Base-by-base conservation (phyloP, 352 stramenopile genomes). In the Aphanomyces invadans region DNA sequence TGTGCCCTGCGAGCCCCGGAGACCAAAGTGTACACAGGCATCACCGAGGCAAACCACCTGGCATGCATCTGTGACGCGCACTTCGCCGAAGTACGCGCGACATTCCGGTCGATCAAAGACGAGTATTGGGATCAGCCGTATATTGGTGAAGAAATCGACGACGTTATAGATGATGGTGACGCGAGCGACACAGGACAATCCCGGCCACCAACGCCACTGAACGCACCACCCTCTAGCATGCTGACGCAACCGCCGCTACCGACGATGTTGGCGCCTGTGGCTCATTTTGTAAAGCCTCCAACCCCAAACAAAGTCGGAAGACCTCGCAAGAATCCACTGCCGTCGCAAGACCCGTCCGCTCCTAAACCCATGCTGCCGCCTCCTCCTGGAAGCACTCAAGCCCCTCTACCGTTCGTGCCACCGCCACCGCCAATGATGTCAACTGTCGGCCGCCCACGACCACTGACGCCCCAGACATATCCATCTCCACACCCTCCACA, bases 31-130 rank as follows among this genome's bases (percentile, higher is more conserved):
- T 95, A 89, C 64, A 95, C 83, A n/a, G 86, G 86, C 26, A 90
- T 90, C 70, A 92, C 90, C 57, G 62, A 64, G 48, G 73, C 82
- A 21, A 89, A 85, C 52, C 83, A 92, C 49, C 81, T 90, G 65
- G 75, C 90, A 15, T 95, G 92, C 55, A 83, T 93, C 65, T 95
- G 86, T 78, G 88, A 88, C 45, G 71, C 74, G 51, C 84, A 95
- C 54, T 65, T 91, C 3, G 70, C 64, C 4, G 86, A 95, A 46
- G 82, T 90, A n/a, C 45, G 48, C 12, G 28, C 31, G 10, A 59
- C 60, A n/a, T 59, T 44, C 23, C 25, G 26, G 3, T 48, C 33
- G 5, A 33, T 67, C 31, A 67, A 67, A 32, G 60, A 67, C 28
- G 23, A 59, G 26, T 51, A 44, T 28, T 67, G 25, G 39, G 32